A percentile compares a stretch with the other conserved stretches of the same genome.
These are phyloP conservation scores for Wickerhamomyces canadensis DNA, from an alignment of 805 yeast genomes.

Conservation along the genomic window DNA sequence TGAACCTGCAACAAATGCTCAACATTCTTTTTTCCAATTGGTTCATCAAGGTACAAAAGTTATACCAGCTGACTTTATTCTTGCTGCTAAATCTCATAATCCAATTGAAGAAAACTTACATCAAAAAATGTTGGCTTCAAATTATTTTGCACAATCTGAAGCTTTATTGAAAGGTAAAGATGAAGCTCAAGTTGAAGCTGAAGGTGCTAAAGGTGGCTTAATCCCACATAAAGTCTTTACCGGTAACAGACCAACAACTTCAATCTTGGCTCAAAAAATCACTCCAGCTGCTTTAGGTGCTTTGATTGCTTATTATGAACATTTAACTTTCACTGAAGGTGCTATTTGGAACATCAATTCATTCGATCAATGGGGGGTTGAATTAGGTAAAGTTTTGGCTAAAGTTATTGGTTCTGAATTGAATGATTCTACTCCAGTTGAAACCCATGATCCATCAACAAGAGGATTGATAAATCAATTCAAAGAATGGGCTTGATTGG, in stretches of 20 bases:
- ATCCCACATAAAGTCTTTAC: slow-evolving; percentile 95
- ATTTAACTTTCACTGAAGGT: slow-evolving; percentile 95
- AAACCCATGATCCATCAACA: slow-evolving; percentile 85
- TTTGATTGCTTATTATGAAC: slow-evolving; percentile 96
- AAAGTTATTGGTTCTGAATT: slow-evolving; percentile 91
- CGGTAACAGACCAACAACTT: slow-evolving; percentile 99
- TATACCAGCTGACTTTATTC: slow-evolving; percentile 93
- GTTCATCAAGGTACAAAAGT: slow-evolving; percentile 98
- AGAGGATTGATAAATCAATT: slow-evolving; percentile 91
- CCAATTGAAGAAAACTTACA: slow-evolving; percentile 92
- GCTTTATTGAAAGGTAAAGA: slow-evolving; percentile 96
- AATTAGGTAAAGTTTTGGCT: slow-evolving; percentile 96
- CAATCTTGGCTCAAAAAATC: slow-evolving; percentile 90
- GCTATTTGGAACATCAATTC: slow-evolving; percentile 99
- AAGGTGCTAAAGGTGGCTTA: slow-evolving; percentile 81
- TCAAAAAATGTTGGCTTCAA: slow-evolving; percentile 98
- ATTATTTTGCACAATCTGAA: slow-evolving; percentile 97
- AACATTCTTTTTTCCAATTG: slow-evolving; percentile 98
- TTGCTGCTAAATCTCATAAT: slow-evolving; percentile 97
- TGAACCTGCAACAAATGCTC: slow-evolving; percentile 98
- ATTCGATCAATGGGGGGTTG: slow-evolving; percentile 99
- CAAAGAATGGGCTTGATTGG: slow-evolving; percentile 61
- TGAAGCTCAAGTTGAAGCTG: slow-evolving; percentile 74
- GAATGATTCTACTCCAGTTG: slow-evolving; percentile 50
- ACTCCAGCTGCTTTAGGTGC: slow-evolving; percentile 97